Base-by-base conservation (phyloP, 768 basidiomycete genomes). In the Mycena kentingensis region DNA sequence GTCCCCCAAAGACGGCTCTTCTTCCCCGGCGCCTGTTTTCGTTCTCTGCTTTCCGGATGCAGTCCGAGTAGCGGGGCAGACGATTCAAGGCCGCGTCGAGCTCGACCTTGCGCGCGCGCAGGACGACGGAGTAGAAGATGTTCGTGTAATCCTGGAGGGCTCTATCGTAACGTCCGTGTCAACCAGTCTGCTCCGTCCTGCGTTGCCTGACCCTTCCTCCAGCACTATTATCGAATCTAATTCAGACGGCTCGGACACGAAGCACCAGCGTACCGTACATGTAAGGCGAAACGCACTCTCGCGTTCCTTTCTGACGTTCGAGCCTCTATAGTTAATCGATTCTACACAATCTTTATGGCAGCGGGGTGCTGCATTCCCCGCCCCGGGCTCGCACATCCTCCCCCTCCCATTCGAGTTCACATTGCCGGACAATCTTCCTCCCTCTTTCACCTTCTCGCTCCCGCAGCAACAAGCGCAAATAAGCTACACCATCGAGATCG, bases 1-100 rank as follows among this genome's bases (percentile, higher is more conserved):
- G 51, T 51, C 31, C 51, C 51, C 19, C 41, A 49, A 37, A 49
- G 10, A 26, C 35, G 25, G n/a, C n/a, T n/a, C n/a, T n/a, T n/a
- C n/a, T 36, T 6, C 26, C 24, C 21, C 16, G 28, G 26, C 51
- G 1, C 25, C 43, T 28, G 46, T 44, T 21, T 57, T 57, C 32
- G 48, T 41, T n/a, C 52, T 58, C 38, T 12, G 53, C 26, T 32
- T 50, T 18, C 38, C 43, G 18, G 39, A 54, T 21, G 19, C 36
- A 4, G 49, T 58, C 49, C 49, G 57, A 8, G 44, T 58, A 8
- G 48, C 57, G 2, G 57, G 57, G 35, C 52, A 58, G 38, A 47
- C 16, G 22, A 46, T 58, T 21, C 25, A 42, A n/a, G 52, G 52
- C 4, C 49, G 39, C 7, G 57, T 51, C 12, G 49, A 58, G 34